Evolutionary conservation across 768 basidiomycete genomes (phyloP), one percentile per base, ranked within the genome.

Genomic region (Mycena pura): DNA sequence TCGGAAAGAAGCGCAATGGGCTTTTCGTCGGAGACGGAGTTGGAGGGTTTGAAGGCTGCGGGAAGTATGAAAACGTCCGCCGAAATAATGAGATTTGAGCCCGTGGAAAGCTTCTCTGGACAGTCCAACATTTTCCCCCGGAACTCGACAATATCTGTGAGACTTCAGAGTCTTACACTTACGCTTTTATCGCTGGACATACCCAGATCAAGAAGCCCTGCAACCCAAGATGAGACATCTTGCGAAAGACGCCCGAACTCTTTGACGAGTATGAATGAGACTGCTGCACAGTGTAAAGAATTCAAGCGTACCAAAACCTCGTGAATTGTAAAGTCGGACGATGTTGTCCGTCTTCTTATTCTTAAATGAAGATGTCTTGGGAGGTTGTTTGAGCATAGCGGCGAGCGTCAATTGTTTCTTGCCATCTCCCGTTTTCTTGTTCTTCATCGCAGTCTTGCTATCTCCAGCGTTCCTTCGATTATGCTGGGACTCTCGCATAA

Each of bases 211-310:
- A 94, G 76, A 3, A 95, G 76, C 62, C 82, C 87, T 19, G 89
- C 85, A 15, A 91, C 81, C 92, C 92, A 94, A 65, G 80, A 79
- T 5, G 90, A 84, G 24, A 84, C 78, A 34, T 90, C 86, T 55
- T 86, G 87, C 0, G 90, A 86, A 25, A 95, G 73, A 24, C 93
- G 80, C 10, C 91, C 93, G 65, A 95, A 90, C 68, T 93, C 92
- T 91, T n/a, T 22, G 24, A 51, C 46, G 24, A 53, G 10, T 19
- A 31, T 51, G 44, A 61, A 28, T 19, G 44, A 48, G 57, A 22
- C 21, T 27, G n/a, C 38, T 47, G 14, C 49, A 3, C 29, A 21
- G 14, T 25, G 15, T 11, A 19, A 34, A n/a, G 21, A 34, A 10
- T 9, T 36, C 8, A 25, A 57, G 61, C 78, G 34, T 62, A 92